Evolutionary conservation across 139 green algal genomes (phyloP).

Genomic region (Chlamydomonas sp.): DNA sequence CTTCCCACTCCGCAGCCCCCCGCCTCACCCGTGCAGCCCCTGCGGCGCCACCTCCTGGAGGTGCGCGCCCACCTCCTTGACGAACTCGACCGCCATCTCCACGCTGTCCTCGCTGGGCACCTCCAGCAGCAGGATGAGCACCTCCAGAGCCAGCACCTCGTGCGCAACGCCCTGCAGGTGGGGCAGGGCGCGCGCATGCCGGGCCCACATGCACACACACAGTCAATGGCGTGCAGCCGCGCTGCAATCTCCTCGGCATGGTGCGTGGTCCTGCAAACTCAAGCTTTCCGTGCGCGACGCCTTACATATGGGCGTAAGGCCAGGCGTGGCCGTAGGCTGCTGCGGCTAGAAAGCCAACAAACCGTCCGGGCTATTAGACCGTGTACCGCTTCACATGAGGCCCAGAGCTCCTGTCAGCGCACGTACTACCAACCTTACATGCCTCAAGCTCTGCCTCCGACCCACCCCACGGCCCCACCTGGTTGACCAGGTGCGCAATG

Average conservation of each 20-base stretch:
- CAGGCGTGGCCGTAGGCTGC: too few species aligned
- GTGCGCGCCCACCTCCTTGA: constrained; percentile 81
- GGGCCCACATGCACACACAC: constrained; percentile 1
- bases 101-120: constrained; percentile 91
- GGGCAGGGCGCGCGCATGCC: background rate
- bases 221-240: too few species aligned
- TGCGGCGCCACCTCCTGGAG: constrained; percentile 77
- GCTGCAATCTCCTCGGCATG: too few species aligned
- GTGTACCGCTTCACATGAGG: too few species aligned
- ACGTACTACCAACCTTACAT: too few species aligned
- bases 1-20: background rate
- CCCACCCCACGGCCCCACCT: constrained; percentile 52
- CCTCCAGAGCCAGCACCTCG: constrained; percentile 89
- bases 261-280: too few species aligned
- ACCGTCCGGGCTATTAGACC: too few species aligned
- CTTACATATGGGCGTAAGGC: too few species aligned
- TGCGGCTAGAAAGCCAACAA: too few species aligned
- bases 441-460: too few species aligned
- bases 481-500: constrained; percentile 96
- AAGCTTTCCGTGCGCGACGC: too few species aligned
- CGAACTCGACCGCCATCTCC: constrained; percentile 86
- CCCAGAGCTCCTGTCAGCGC: too few species aligned
- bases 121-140: constrained; percentile 94
- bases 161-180: constrained; percentile 44
- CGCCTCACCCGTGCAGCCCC: constrained; percentile 66